Evolutionary conservation across 768 basidiomycete genomes (phyloP).

Genomic region (Hygrophorus pudorinus): DNA sequence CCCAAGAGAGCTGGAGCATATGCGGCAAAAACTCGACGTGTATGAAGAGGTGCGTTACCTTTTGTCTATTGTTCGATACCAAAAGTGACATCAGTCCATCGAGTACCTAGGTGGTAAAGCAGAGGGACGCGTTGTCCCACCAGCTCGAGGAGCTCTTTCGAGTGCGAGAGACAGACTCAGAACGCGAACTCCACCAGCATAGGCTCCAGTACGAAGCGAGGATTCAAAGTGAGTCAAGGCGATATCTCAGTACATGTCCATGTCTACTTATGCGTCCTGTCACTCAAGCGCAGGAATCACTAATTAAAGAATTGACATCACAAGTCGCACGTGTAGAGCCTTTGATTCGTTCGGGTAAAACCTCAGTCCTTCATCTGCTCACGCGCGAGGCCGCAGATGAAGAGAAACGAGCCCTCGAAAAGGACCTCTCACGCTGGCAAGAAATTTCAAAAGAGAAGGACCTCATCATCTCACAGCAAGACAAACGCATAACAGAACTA

Average conservation of each 20-base stretch:
- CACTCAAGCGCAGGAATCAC: constrained; percentile 43
- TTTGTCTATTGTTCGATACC: not conserved
- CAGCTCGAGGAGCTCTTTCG: constrained; percentile 53
- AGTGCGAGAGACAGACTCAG: constrained; percentile 56
- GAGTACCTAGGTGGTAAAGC: constrained; percentile 9
- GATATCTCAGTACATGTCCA: not conserved
- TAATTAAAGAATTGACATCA: constrained; percentile 44
- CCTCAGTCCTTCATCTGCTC: constrained; percentile 50
- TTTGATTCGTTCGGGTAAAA: constrained; percentile 37
- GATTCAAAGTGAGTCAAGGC: constrained; percentile 34
- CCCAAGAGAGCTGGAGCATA: constrained; percentile 4
- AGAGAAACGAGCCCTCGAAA: constrained; percentile 45
- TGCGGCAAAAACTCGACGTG: not conserved
- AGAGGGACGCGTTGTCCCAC: constrained; percentile 32
- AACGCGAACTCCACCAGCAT: constrained; percentile 39
- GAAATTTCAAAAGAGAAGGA: constrained; percentile 34
- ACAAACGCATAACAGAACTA: constrained; percentile 35
- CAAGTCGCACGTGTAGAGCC: constrained; percentile 48
- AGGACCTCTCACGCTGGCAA: constrained; percentile 36
- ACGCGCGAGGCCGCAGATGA: constrained; percentile 67
- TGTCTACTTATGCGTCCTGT: constrained; percentile 3
- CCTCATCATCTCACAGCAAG: constrained; percentile 29
- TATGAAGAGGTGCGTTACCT: constrained; percentile 2
- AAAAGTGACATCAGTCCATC: too few species aligned
- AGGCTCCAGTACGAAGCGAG: constrained; percentile 41